A percentile compares a stretch with the other conserved stretches of the same genome.
Conservation (phyloP, 2,329 filamentous ascomycete genomes). For the Magnaporthiopsis rhizophila region DNA sequence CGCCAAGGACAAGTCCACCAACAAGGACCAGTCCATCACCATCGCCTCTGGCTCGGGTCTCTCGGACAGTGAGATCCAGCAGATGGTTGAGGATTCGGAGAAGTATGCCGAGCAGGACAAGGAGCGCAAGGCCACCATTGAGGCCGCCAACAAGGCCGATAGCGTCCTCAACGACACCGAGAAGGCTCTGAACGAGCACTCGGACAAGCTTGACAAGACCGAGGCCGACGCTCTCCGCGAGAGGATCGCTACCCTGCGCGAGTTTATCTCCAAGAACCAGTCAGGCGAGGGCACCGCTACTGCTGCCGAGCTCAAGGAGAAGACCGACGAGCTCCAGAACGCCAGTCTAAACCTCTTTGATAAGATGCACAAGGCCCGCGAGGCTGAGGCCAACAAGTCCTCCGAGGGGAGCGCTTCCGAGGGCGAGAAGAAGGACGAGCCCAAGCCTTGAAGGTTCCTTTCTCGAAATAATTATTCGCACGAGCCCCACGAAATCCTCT, state of each 20-base stretch:
- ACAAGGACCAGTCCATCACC: conserved; percentile 99
- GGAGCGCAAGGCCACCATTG: conserved; percentile 91
- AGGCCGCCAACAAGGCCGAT: conserved; percentile 95
- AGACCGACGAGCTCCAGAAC: conserved; percentile 96
- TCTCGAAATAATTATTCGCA: conserved; percentile 10
- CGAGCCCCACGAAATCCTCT: not conserved
- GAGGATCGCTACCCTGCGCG: conserved; percentile 80
- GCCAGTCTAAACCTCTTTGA: conserved; percentile 95
- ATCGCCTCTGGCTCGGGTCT: conserved; percentile 97
- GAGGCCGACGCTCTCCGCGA: conserved; percentile 90
- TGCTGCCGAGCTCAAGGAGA: conserved; percentile 91
- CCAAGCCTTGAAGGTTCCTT: conserved; percentile 45
- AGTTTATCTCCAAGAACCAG: conserved; percentile 91
- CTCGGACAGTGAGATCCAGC: conserved; percentile 87
- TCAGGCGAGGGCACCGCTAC: conserved; percentile 80
- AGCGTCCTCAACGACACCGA: conserved; percentile 95
- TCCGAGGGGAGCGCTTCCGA: conserved; percentile 53
- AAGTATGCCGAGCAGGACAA: conserved; percentile 92
- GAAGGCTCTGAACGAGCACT: conserved; percentile 94
- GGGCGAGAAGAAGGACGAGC: conserved; percentile 70
- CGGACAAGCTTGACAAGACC: conserved; percentile 92
- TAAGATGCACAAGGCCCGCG: conserved; percentile 98
- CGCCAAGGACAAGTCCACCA: conserved; percentile 98
- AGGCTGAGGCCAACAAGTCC: conserved; percentile 48
- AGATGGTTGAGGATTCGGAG: conserved; percentile 97